Base-by-base conservation (phyloP, 2,329 filamentous ascomycete genomes). In the Fusarium setosum region DNA sequence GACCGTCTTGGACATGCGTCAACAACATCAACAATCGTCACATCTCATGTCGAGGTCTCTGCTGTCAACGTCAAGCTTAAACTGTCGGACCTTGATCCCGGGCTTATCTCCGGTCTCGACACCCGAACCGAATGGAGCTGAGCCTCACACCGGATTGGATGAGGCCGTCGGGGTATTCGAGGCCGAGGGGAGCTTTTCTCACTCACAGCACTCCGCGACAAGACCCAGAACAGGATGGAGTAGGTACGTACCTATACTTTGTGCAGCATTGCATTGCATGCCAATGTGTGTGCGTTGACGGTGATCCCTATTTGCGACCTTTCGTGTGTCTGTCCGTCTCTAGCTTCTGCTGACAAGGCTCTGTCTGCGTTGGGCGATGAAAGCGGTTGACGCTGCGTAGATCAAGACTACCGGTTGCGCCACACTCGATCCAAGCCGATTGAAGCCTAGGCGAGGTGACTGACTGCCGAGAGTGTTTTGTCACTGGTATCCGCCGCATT, bases 121-220 rank as follows among this genome's bases (percentile, higher is more conserved):
- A 56, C 37, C 63, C 50, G 59, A 67, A 45, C 38, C 47, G 42
- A 37, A 37, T 31, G 50, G 38, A 23, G 29, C 18, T 44, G 41
- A 13, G 5, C n/a, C 13, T 29, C 17, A 41, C 47, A 26, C 60
- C 44, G 51, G 34, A 45, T 34, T 65, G 52, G 47, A 50, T 17
- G 40, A 52, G 18, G 18, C 20, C 23, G 18, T 67, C 63, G 63
- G 63, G 49, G 21, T 63, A 64, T 64, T 34, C n/a, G 29, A 49
- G 51, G 37, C 63, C 63, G 63, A 67, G 40, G 26, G n/a, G 32
- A 47, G 32, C 31, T 13, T 18, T 23, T 18, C 20, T 41, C 20
- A 8, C 20, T n/a, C 29, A 23, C 20, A 11, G 34, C 42, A 17
- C 31, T 23, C 9, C 15, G 4, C 24, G 26, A 18, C 26, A 8